Evolutionary conservation across 192 early-diverging fungal genomes (phyloP).

Genomic region (Entomortierella parvispora): DNA sequence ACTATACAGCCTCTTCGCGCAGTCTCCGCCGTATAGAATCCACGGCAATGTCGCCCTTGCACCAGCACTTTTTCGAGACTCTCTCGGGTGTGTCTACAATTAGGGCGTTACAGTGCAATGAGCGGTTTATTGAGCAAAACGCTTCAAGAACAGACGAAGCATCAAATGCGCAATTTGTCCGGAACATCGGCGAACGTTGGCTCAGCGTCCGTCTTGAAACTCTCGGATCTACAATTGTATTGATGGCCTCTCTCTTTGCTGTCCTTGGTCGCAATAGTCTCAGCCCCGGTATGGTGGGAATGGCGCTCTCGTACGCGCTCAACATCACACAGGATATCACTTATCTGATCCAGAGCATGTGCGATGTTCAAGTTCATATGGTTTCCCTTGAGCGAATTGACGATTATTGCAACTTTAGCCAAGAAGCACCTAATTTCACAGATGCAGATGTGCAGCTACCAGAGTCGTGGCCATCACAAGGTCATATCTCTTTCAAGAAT

Average conservation of each 20-base stretch:
- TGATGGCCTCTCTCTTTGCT: slow-evolving; percentile 77
- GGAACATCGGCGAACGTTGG: slow-evolving; percentile 73
- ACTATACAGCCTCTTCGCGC: slow-evolving; percentile 68
- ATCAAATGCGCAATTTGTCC: slow-evolving; percentile 73
- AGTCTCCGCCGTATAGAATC: slow-evolving; percentile 81
- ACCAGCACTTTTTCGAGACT: slow-evolving; percentile 64
- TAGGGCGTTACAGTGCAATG: slow-evolving; percentile 30
- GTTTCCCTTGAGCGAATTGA: slow-evolving; percentile 59
- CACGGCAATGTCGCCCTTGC: slow-evolving; percentile 72
- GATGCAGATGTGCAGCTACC: slow-evolving; percentile 62
- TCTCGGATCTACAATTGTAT: slow-evolving; percentile 74
- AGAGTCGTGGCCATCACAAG: slow-evolving; percentile 76
- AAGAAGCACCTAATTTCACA: slow-evolving; percentile 80
- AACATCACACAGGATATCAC: slow-evolving; percentile 80
- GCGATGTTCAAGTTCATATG: slow-evolving; percentile 75
- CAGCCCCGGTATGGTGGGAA: slow-evolving; percentile 69
- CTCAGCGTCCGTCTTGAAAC: slow-evolving; percentile 78
- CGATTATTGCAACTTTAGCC: slow-evolving; percentile 79
- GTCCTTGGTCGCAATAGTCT: slow-evolving; percentile 69
- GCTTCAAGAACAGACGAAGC: neutral
- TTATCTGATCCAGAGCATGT: slow-evolving; percentile 82
- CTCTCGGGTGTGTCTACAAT: slow-evolving; percentile 59
- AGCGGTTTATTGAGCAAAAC: slow-evolving; percentile 69
- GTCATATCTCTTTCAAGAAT: slow-evolving; percentile 72
- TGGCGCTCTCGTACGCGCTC: slow-evolving; percentile 72